Conservation (phyloP, 2,329 filamentous ascomycete species). For the Sporothrix inflata region DNA sequence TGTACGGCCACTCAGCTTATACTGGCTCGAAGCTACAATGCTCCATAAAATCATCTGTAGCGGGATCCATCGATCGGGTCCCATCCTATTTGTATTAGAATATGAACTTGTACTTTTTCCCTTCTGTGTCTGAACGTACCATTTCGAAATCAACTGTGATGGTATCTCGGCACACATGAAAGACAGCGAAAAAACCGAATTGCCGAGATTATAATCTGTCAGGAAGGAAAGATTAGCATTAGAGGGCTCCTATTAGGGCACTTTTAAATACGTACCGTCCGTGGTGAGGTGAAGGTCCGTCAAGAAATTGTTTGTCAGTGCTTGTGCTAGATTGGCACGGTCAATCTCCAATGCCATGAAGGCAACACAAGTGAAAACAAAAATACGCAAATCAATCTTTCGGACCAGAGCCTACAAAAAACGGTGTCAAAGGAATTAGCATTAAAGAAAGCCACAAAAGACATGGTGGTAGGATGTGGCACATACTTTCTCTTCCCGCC, state of each 20-base stretch:
- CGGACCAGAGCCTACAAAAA: background rate
- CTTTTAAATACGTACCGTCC: background rate
- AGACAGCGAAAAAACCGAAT: constrained; percentile 52
- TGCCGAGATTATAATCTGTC: constrained; percentile 51
- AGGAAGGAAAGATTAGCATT: background rate
- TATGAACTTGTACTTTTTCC: background rate
- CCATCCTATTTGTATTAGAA: constrained; percentile 42
- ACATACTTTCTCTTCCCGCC: constrained; percentile 22
- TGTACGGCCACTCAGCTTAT: constrained; percentile 44
- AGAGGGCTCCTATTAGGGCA: background rate
- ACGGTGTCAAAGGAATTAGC: background rate
- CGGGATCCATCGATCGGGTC: constrained; percentile 63
- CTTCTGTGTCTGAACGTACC: constrained; percentile 38
- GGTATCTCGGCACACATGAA: constrained; percentile 64
- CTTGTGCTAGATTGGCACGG: background rate
- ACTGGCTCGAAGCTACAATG: constrained; percentile 55
- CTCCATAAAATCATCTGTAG: constrained; percentile 61
- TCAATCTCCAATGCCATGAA: constrained; percentile 6
- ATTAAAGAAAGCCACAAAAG: background rate
- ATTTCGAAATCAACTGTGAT: constrained; percentile 62
- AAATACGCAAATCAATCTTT: background rate
- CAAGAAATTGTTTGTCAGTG: background rate
- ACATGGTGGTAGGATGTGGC: background rate
- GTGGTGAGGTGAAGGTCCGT: background rate
- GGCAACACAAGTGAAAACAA: background rate